A percentile compares a stretch with the other conserved stretches of the same genome.
Conservation (phyloP, 2,329 filamentous ascomycete species). For the Cadophora luteo-olivacea region DNA sequence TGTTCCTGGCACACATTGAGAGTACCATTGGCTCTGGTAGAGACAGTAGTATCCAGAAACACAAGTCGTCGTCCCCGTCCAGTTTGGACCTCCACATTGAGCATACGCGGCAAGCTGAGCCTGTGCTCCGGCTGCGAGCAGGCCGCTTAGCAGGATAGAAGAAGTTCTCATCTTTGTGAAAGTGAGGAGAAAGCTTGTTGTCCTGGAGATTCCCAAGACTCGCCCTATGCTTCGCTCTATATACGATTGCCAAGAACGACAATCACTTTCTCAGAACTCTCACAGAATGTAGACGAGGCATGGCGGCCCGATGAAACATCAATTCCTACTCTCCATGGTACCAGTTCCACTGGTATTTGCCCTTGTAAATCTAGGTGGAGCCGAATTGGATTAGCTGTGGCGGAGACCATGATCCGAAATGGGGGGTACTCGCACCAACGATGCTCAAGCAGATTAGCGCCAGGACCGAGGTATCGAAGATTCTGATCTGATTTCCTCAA, state of each 20-base stretch:
- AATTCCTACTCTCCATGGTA: background rate
- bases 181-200: background rate
- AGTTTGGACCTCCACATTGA: constrained; percentile 46
- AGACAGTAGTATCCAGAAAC: constrained; percentile 38
- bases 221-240: no score
- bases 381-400: background rate
- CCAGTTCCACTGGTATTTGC: background rate
- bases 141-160: background rate
- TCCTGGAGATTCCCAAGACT: background rate
- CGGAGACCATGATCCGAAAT: constrained; percentile 7
- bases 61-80: constrained; percentile 41
- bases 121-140: constrained; percentile 19
- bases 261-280: background rate
- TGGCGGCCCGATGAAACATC: background rate
- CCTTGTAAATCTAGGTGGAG: background rate
- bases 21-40: constrained; percentile 27
- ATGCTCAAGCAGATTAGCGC: background rate
- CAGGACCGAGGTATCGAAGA: background rate
- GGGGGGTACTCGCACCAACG: background rate
- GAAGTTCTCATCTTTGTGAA: constrained; percentile 17
- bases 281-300: background rate
- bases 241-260: background rate
- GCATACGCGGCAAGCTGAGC: constrained; percentile 33
- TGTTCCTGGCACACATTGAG: constrained; percentile 26
- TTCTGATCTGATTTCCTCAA: background rate